phyloP scores from a whole-genome alignment of 768 basidiomycete species.

The Xerocomus spinulosus region DNA sequence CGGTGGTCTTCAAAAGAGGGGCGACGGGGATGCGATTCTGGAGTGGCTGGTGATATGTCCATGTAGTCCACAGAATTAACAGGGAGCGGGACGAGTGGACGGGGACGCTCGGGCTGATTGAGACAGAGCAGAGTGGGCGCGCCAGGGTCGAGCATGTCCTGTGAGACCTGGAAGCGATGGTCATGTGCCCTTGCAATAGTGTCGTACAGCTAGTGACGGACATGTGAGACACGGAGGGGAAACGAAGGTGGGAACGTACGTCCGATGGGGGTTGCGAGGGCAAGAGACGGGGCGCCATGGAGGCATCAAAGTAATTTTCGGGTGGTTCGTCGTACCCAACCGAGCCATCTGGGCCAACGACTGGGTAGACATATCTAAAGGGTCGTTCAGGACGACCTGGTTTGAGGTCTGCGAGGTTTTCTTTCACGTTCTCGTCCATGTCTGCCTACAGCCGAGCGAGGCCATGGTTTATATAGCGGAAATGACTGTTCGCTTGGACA shows the following conservation, averaged over 20 bases:
- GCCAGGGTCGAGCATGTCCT: constrained; percentile 11
- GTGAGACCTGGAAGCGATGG: constrained; percentile 11
- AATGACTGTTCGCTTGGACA: too few species aligned
- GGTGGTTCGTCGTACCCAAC: constrained; percentile 20
- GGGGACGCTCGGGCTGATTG: constrained; percentile 15
- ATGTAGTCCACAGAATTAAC: constrained; percentile 21
- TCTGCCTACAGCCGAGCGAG: too few species aligned
- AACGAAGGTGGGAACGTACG: constrained; percentile 8
- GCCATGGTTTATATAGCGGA: constrained; percentile 14
- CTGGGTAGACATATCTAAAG: constrained; percentile 10
- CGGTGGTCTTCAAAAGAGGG: constrained; percentile 25
- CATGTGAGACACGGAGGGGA: neutral
- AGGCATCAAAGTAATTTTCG: constrained; percentile 24
- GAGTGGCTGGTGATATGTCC: constrained; percentile 19
- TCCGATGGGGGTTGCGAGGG: constrained; percentile 9
- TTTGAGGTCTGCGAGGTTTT: too few species aligned
- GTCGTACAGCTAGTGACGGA: constrained; percentile 25
- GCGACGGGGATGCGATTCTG: constrained; percentile 24
- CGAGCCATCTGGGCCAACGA: constrained; percentile 10
- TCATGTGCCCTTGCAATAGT: constrained; percentile 28
- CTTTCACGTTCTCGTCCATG: too few species aligned
- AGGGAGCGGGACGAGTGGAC: constrained; percentile 9
- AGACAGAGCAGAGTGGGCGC: constrained; percentile 5
- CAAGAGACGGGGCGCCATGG: constrained; percentile 16
- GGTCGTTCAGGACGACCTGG: constrained; percentile 13